Conservation (phyloP, 495 filamentous ascomycete genomes). For the Aspergillus indologenus region DNA sequence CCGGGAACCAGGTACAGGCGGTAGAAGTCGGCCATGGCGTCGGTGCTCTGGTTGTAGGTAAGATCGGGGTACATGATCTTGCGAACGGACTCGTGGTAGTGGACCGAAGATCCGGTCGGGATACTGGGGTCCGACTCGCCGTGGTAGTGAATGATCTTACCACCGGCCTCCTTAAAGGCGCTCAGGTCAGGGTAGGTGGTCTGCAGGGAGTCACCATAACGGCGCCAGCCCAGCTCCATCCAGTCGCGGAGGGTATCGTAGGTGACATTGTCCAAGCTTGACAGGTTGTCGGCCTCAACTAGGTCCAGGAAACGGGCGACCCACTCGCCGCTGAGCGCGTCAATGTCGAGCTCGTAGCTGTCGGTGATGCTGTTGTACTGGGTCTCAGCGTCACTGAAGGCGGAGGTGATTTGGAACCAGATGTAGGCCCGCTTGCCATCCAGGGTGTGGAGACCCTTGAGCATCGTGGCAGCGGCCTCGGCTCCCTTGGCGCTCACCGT, state of each 20-base stretch:
- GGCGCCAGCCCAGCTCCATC: constrained; percentile 34
- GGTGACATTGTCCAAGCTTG: constrained; percentile 39
- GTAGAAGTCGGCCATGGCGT: constrained; percentile 47
- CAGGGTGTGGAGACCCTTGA: constrained; percentile 29
- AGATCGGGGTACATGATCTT: constrained; percentile 45
- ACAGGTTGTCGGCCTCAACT: constrained; percentile 23
- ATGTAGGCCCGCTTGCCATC: constrained; percentile 33
- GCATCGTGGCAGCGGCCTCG: constrained; percentile 29
- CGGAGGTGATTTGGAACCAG: constrained; percentile 28
- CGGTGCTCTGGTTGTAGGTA: constrained; percentile 28
- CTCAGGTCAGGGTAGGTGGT: constrained; percentile 45
- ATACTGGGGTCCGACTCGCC: constrained; percentile 50
- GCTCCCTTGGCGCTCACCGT: constrained; percentile 27
- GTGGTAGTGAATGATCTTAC: constrained; percentile 50
- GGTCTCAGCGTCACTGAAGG: constrained; percentile 25
- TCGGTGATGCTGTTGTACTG: constrained; percentile 18
- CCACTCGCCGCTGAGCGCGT: constrained; percentile 23
- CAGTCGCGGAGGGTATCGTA: constrained; percentile 47
- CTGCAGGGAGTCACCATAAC: constrained; percentile 28
- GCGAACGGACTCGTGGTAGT: constrained; percentile 50
- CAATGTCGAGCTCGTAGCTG: constrained; percentile 21
- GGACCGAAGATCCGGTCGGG: constrained; percentile 46
- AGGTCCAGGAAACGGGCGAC: constrained; percentile 26
- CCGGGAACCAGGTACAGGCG: constrained; percentile 50
- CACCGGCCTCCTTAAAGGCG: constrained; percentile 37